phyloP scores from a whole-genome alignment of 1,284 basidiomycete species.

The Amylostereum areolatum region DNA sequence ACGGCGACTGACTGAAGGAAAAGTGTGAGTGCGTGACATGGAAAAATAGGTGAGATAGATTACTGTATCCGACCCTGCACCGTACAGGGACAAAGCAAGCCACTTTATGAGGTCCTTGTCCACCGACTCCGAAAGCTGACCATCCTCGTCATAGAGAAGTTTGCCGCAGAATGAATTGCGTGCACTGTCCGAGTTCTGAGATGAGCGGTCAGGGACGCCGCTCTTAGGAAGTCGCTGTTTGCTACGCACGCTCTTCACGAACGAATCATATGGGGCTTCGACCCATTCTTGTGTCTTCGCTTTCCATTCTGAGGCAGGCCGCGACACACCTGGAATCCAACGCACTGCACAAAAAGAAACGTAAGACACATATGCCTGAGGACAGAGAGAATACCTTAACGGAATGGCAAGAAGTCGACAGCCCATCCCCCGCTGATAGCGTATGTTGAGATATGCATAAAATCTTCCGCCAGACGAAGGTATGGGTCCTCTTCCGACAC shows the following conservation, averaged over 20 bases:
- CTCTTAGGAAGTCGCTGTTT: neutral
- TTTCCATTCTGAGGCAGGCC: conserved; percentile 22
- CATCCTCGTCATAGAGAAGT: neutral
- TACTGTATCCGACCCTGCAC: neutral
- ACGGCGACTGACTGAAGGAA: no score
- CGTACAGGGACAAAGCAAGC: neutral
- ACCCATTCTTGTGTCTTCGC: conserved; percentile 13
- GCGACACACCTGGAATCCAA: conserved; percentile 15
- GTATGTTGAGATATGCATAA: conserved; percentile 22
- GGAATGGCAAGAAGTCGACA: no score
- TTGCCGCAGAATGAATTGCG: neutral
- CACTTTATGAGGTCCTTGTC: neutral
- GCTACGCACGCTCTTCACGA: conserved; percentile 1
- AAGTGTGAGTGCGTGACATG: no score
- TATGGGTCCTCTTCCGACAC: conserved; percentile 22
- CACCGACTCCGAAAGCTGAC: neutral
- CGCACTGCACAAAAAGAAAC: conserved; percentile 24
- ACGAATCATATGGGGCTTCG: no score
- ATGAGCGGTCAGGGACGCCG: neutral
- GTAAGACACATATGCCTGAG: no score
- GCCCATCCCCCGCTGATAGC: conserved; percentile 21
- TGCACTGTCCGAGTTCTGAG: neutral
- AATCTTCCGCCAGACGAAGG: conserved; percentile 24
- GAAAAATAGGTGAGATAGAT: conserved; percentile 5
- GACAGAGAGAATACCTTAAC: no score